Conservation (phyloP, 306 rosid species). For the apple (Malus domestica) region DNA sequence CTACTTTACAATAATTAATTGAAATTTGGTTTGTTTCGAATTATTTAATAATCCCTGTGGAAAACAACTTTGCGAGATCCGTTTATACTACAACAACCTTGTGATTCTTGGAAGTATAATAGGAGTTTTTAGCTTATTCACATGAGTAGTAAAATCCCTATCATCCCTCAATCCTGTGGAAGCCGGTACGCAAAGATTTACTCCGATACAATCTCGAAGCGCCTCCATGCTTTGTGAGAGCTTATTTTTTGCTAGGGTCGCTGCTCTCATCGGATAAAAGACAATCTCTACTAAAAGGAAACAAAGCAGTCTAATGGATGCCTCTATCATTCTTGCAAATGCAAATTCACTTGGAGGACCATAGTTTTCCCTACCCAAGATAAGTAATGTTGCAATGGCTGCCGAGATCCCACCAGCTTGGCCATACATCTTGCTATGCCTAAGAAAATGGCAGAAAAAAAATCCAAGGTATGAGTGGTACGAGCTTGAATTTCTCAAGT, state of each 20-base stretch:
- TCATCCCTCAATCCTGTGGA: conserved; percentile 17
- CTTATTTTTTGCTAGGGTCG: conserved; percentile 53
- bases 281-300: conserved; percentile 42
- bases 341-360: conserved; percentile 61
- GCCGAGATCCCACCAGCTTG: conserved; percentile 69
- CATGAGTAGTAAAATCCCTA: too few species aligned
- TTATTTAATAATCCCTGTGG: too few species aligned
- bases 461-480: conserved; percentile 66
- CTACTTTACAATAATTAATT: too few species aligned
- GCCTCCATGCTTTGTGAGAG: conserved; percentile 42
- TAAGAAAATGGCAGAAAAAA: conserved; percentile 54
- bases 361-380: conserved; percentile 62
- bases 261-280: conserved; percentile 52
- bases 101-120: too few species aligned
- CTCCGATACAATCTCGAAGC: conserved; percentile 39
- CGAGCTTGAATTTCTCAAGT: conserved; percentile 27
- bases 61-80: too few species aligned
- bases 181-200: conserved; percentile 12
- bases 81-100: too few species aligned
- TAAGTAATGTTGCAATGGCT: conserved; percentile 52
- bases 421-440: conserved; percentile 76
- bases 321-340: conserved; percentile 56
- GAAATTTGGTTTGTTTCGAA: too few species aligned
- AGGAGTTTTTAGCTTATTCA: too few species aligned
- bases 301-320: conserved; percentile 60